phyloP scores from a whole-genome alignment of 345 rosid species.

The Passiflora organensis region DNA sequence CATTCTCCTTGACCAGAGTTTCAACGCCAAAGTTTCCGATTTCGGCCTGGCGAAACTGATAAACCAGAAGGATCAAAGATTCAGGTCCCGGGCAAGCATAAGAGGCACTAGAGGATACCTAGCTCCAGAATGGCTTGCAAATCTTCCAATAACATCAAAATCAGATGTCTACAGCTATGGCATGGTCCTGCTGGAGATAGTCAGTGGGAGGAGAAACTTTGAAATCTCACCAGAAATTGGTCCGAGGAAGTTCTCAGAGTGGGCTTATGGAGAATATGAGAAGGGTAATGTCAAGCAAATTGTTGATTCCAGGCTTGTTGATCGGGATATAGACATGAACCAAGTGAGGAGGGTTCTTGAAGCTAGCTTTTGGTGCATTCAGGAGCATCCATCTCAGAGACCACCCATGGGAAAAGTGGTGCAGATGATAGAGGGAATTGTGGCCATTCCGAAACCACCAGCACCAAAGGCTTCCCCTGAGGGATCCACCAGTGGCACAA shows the following conservation, averaged over 20 bases:
- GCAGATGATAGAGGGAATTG: slow-evolving; percentile 30
- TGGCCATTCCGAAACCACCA: slow-evolving; percentile 41
- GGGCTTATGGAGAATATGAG: slow-evolving; percentile 16
- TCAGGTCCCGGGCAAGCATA: slow-evolving; percentile 1
- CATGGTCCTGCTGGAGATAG: slow-evolving; percentile 12
- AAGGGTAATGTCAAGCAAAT: slow-evolving; percentile 5
- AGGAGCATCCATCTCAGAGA: slow-evolving; percentile 16
- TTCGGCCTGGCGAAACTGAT: slow-evolving; percentile 22
- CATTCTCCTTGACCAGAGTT: slow-evolving; percentile 13
- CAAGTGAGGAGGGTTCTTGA: slow-evolving; percentile 9
- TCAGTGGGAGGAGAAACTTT: slow-evolving; percentile 18
- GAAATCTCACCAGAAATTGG: slow-evolving; percentile 10
- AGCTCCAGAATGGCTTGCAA: slow-evolving; percentile 22
- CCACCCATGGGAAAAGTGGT: slow-evolving; percentile 17
- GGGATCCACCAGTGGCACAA: slow-evolving; percentile 26
- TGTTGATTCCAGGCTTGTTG: slow-evolving; percentile 7
- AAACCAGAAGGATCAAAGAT: slow-evolving; percentile 9
- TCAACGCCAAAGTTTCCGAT: slow-evolving; percentile 18
- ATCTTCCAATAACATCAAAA: slow-evolving; percentile 18
- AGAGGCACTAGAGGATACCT: slow-evolving; percentile 20
- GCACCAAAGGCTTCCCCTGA: slow-evolving; percentile 33
- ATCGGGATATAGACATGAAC: slow-evolving; percentile 4
- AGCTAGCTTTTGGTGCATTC: slow-evolving; percentile 16
- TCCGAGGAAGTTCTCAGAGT: slow-evolving; percentile 37
- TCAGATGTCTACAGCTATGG: slow-evolving; percentile 20